phyloP scores from a whole-genome alignment of 192 early-diverging fungal species.

The Umbelopsis ramanniana region DNA sequence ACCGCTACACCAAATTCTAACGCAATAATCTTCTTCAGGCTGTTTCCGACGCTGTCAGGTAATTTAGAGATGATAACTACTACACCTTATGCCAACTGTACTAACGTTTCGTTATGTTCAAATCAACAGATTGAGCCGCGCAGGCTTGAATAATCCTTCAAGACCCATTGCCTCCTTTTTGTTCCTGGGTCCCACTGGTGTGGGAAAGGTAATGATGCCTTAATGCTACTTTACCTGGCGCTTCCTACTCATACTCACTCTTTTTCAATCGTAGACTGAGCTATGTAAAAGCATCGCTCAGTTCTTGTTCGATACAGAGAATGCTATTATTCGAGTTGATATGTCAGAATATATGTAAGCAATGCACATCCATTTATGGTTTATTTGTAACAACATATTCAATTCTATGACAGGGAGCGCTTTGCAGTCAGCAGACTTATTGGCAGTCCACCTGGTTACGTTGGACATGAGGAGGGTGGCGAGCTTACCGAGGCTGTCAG shows the following conservation, averaged over 20 bases:
- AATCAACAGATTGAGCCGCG: slow-evolving; percentile 65
- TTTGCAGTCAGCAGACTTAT: slow-evolving; percentile 90
- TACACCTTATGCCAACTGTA: neutral
- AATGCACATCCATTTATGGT: no score
- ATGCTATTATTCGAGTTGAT: slow-evolving; percentile 94
- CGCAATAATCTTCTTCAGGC: slow-evolving; percentile 36
- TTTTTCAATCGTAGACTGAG: slow-evolving; percentile 55
- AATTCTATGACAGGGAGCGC: slow-evolving; percentile 23
- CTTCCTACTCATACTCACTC: slow-evolving; percentile 2
- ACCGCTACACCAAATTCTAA: neutral
- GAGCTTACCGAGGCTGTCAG: slow-evolving; percentile 95
- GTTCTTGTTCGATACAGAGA: slow-evolving; percentile 97
- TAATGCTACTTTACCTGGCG: slow-evolving; percentile 28
- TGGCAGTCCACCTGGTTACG: slow-evolving; percentile 94
- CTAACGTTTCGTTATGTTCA: neutral
- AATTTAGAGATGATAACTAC: neutral
- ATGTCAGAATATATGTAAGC: slow-evolving; percentile 98
- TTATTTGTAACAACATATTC: no score
- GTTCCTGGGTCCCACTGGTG: slow-evolving; percentile 97
- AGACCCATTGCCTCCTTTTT: slow-evolving; percentile 92
- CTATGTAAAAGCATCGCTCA: slow-evolving; percentile 77
- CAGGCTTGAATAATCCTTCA: slow-evolving; percentile 80
- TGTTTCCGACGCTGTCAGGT: slow-evolving; percentile 84
- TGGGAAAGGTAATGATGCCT: slow-evolving; percentile 68
- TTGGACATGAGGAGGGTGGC: slow-evolving; percentile 96